Conservation (phyloP, 805 yeast species). For the Kodamaea hsintzibuensis region DNA sequence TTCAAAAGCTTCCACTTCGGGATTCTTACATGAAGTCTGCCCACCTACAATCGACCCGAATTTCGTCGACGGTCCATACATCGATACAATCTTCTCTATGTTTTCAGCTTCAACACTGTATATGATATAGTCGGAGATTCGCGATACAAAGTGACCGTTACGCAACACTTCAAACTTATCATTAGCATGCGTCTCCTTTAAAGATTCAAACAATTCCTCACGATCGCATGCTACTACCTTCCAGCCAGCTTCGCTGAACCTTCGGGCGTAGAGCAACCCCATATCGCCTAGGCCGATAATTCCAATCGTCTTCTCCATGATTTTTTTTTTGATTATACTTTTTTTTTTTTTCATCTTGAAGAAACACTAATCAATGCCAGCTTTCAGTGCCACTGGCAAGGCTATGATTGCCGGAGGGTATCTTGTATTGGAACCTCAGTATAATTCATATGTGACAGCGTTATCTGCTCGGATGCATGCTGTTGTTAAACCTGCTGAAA, state of each 20-base stretch:
- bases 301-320: constrained; percentile 59
- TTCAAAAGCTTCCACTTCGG: constrained; percentile 88
- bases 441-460: constrained; percentile 80
- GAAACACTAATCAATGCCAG: constrained; percentile 26
- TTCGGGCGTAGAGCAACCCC: constrained; percentile 85
- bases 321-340: background rate
- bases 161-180: constrained; percentile 55
- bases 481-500: constrained; percentile 31
- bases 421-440: constrained; percentile 77
- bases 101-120: constrained; percentile 94
- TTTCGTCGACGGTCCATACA: constrained; percentile 87
- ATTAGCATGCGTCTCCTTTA: constrained; percentile 41
- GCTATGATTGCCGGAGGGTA: constrained; percentile 95
- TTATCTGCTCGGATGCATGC: constrained; percentile 90
- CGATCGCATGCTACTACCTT: constrained; percentile 84
- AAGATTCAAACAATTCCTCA: constrained; percentile 57
- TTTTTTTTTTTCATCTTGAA: background rate
- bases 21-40: constrained; percentile 92
- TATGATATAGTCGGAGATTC: constrained; percentile 78
- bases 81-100: constrained; percentile 66
- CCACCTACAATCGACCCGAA: constrained; percentile 95
- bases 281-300: constrained; percentile 96
- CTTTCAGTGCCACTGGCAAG: constrained; percentile 93
- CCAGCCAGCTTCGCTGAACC: constrained; percentile 85
- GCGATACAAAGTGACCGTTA: constrained; percentile 83